Evolutionary conservation across 1,284 basidiomycete genomes (phyloP).

Genomic region (Moesziomyces globuligerus): DNA sequence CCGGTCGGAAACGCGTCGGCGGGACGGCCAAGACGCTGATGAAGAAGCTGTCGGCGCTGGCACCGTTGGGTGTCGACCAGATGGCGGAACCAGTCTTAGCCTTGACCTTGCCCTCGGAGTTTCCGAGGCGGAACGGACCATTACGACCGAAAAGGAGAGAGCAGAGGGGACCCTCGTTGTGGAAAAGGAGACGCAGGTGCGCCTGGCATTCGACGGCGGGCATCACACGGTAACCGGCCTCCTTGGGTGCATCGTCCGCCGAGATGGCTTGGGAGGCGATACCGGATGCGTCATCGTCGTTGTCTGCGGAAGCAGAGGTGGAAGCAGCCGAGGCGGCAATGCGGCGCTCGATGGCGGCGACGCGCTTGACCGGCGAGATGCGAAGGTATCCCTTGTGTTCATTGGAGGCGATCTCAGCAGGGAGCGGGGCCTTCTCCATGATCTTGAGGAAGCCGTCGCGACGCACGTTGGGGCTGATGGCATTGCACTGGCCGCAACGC

Average conservation of each 20-base stretch:
- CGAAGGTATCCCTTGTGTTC: conserved; percentile 38
- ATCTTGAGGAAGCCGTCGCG: conserved; percentile 95
- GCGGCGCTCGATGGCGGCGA: conserved; percentile 41
- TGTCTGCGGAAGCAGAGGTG: conserved; percentile 18
- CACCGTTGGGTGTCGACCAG: conserved; percentile 65
- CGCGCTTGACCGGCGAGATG: conserved; percentile 55
- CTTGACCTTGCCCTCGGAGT: conserved; percentile 32
- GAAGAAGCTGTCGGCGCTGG: conserved; percentile 96
- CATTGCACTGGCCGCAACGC: conserved; percentile 79
- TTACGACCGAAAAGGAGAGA: conserved; percentile 91
- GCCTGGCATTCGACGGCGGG: conserved; percentile 90
- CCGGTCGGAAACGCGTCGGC: conserved; percentile 94
- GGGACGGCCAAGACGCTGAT: conserved; percentile 90
- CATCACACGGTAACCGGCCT: conserved; percentile 75
- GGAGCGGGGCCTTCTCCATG: conserved; percentile 73
- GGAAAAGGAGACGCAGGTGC: conserved; percentile 88
- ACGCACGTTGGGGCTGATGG: conserved; percentile 86
- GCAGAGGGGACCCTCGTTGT: conserved; percentile 83
- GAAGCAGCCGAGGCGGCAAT: conserved; percentile 20
- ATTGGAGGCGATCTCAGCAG: conserved; percentile 35
- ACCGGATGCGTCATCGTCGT: conserved; percentile 15
- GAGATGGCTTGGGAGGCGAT: conserved; percentile 42
- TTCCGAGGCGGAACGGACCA: conserved; percentile 75
- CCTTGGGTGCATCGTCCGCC: conserved; percentile 53
- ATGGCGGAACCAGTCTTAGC: conserved; percentile 24